Conservation (phyloP, 495 filamentous ascomycete species). For the Penicillium egyptiacum region DNA sequence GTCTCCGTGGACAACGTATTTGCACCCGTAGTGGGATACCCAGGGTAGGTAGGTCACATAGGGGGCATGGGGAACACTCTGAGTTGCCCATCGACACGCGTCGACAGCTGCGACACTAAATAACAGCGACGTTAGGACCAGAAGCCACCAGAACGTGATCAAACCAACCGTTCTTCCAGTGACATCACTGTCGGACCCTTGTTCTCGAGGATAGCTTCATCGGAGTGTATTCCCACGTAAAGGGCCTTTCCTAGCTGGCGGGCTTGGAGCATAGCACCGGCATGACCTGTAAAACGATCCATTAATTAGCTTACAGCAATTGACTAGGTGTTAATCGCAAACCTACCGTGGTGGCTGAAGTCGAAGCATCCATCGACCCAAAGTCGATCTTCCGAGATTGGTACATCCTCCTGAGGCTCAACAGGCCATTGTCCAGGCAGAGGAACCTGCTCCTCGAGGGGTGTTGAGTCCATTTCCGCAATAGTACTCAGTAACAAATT, state of each 20-base stretch:
- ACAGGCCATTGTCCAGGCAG: conserved; percentile 62
- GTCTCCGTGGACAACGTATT: conserved; percentile 89
- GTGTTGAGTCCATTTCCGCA: conserved; percentile 19
- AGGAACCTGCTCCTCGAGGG: conserved; percentile 40
- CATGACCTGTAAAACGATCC: conserved; percentile 65
- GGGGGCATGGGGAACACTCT: conserved; percentile 78
- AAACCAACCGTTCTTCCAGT: conserved; percentile 72
- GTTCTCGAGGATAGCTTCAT: conserved; percentile 91
- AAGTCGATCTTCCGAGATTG: conserved; percentile 68
- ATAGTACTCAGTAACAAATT: not conserved
- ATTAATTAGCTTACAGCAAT: conserved; percentile 5
- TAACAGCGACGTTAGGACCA: conserved; percentile 26
- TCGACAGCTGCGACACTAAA: conserved; percentile 75
- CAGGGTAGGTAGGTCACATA: conserved; percentile 93
- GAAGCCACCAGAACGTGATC: not conserved
- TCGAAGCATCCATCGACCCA: conserved; percentile 99
- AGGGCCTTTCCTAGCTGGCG: conserved; percentile 83
- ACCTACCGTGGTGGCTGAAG: conserved; percentile 90
- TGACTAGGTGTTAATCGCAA: not conserved
- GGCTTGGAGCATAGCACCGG: conserved; percentile 94
- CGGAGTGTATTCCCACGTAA: conserved; percentile 88
- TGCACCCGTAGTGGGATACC: conserved; percentile 92
- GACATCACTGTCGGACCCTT: conserved; percentile 99
- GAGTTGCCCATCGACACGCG: conserved; percentile 91
- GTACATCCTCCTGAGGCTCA: conserved; percentile 62